Conservation (phyloP, 306 rosid species). For the Ziziphus jujuba region DNA sequence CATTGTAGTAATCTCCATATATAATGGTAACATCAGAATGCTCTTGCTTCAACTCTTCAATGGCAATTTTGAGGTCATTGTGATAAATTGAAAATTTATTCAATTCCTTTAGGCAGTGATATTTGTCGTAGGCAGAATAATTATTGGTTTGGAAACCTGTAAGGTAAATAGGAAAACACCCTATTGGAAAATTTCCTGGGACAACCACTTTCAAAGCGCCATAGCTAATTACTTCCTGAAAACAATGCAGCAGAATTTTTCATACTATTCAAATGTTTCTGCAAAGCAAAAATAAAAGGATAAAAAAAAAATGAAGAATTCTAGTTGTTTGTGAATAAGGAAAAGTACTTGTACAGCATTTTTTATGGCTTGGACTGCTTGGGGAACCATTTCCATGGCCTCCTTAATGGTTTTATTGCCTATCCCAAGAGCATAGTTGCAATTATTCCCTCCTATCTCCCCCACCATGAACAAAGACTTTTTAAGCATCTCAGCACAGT, state of each 20-base stretch:
- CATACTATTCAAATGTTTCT: neutral
- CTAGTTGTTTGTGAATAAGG: too few species aligned
- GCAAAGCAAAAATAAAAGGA: neutral
- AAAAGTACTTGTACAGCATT: conserved; percentile 6
- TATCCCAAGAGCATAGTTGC: conserved; percentile 1
- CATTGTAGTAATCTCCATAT: conserved; percentile 27
- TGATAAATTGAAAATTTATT: conserved; percentile 13
- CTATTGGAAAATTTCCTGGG: conserved; percentile 25
- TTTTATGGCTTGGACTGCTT: conserved; percentile 23
- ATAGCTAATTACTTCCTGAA: conserved; percentile 13
- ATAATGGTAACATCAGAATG: conserved; percentile 9
- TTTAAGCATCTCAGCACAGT: conserved; percentile 15
- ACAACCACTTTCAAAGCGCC: conserved; percentile 22
- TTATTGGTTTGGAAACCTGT: conserved; percentile 7
- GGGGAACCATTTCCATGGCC: conserved; percentile 14
- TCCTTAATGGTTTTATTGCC: conserved; percentile 14
- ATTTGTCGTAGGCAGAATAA: conserved; percentile 8
- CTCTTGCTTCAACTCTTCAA: conserved; percentile 15
- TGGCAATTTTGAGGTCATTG: conserved; percentile 15
- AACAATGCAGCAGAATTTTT: neutral
- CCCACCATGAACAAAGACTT: conserved; percentile 26
- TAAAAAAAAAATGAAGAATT: neutral
- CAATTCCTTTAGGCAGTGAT: conserved; percentile 8
- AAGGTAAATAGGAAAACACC: conserved; percentile 20
- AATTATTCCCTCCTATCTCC: conserved; percentile 25